A percentile compares a stretch with the other conserved stretches of the same genome.
These are phyloP conservation scores for Neocatenulostroma microsporum DNA, from an alignment of 2,329 filamentous ascomycete species.

Conservation along the genomic window DNA sequence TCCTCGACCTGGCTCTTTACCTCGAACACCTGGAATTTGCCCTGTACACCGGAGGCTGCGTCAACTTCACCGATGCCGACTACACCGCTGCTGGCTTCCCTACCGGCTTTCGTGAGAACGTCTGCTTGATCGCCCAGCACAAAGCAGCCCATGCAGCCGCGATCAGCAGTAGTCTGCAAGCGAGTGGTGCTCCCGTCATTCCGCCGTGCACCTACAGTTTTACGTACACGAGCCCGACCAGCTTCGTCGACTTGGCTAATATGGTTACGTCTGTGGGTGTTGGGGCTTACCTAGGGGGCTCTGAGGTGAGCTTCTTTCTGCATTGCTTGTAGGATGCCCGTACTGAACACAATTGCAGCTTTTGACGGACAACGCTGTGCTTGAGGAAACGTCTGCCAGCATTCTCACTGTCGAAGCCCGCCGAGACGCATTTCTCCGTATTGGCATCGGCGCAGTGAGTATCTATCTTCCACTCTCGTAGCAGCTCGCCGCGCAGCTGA, in stretches of 20 bases:
- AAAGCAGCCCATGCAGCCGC: not conserved
- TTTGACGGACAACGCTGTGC: not conserved
- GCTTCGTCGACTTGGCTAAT: conserved; percentile 26
- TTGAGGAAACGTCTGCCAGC: not conserved
- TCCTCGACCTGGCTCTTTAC: conserved; percentile 25
- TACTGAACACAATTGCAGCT: not conserved
- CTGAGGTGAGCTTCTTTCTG: not conserved
- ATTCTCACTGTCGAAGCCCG: not conserved
- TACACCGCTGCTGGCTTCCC: conserved; percentile 22
- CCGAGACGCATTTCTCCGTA: not conserved
- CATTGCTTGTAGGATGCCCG: not conserved
- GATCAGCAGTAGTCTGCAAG: conserved; percentile 12
- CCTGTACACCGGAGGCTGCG: conserved; percentile 23
- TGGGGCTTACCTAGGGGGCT: not conserved
- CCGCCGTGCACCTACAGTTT: conserved; percentile 25
- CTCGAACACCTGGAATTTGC: conserved; percentile 26
- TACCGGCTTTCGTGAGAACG: conserved; percentile 24
- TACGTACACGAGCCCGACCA: conserved; percentile 17
- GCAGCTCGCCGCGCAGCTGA: too few relatives aligned
- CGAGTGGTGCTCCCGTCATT: conserved; percentile 19
- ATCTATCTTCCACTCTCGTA: too few relatives aligned
- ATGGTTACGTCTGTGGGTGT: conserved; percentile 18
- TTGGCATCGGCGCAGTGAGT: not conserved
- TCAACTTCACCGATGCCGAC: conserved; percentile 21
- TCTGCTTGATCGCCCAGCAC: conserved; percentile 20